Percentiles rank a stretch among this genome's conserved stretches.
phyloP scores from a whole-genome alignment of 1,284 basidiomycete species.

The Ustilago curta region DNA sequence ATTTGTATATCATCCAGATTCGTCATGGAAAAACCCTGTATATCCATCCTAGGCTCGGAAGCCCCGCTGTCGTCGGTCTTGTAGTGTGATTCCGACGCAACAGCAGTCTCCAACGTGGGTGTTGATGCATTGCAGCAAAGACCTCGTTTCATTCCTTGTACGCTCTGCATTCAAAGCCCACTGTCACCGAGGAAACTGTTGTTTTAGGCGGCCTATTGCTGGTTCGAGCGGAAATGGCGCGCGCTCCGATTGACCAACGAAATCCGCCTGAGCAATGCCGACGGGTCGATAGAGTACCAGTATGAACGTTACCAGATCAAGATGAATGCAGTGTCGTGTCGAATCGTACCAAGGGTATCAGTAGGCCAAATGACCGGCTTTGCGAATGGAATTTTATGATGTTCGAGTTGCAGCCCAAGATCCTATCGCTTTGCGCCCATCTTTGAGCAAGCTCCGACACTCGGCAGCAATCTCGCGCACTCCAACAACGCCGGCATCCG shows the following conservation, averaged over 20 bases:
- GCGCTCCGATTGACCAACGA: too few relatives aligned
- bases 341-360: too few relatives aligned
- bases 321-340: too few relatives aligned
- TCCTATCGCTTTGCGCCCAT: slow-evolving; percentile 36
- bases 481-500: slow-evolving; percentile 51
- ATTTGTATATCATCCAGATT: slow-evolving; percentile 41
- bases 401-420: neutral
- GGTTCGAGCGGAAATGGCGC: too few relatives aligned
- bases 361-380: neutral
- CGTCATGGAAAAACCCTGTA: slow-evolving; percentile 35
- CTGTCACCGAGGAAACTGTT: too few relatives aligned
- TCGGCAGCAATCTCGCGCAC: slow-evolving; percentile 55
- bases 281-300: neutral
- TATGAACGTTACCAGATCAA: too few relatives aligned
- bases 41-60: slow-evolving; percentile 15
- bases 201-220: too few relatives aligned
- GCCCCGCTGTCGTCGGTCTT: neutral
- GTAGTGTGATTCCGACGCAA: neutral
- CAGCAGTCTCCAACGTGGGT: neutral
- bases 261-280: neutral
- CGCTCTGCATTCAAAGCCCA: too few relatives aligned
- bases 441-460: slow-evolving; percentile 52
- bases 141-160: neutral
- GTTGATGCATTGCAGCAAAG: neutral
- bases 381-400: neutral